A percentile compares a stretch with the other conserved stretches of the same genome.
Conservation (phyloP, 208 protist genomes). For the Crithidia brevicula region DNA sequence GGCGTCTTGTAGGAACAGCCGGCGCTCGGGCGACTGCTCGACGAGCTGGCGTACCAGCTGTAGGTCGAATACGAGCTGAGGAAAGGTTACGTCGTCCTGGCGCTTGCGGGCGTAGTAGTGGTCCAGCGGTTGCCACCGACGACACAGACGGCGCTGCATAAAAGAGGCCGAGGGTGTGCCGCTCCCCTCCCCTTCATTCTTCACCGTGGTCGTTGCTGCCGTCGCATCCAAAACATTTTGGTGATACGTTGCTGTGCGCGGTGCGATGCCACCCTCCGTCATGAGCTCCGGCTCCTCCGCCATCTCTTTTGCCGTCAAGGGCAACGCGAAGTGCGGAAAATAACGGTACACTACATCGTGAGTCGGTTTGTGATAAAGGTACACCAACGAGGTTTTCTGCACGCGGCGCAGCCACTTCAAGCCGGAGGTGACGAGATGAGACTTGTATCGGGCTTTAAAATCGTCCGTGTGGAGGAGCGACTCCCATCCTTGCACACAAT, state of each 20-base stretch:
- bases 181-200: background rate
- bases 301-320: slow-evolving; percentile 45
- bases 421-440: slow-evolving; percentile 28
- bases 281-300: slow-evolving; percentile 14
- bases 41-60: slow-evolving; percentile 52
- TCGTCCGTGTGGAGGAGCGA: slow-evolving; percentile 21
- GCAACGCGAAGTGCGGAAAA: slow-evolving; percentile 51
- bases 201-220: no score
- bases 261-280: background rate
- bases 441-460: slow-evolving; percentile 34
- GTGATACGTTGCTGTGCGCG: background rate
- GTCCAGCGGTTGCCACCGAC: slow-evolving; percentile 43
- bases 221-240: no score
- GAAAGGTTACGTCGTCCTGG: slow-evolving; percentile 20
- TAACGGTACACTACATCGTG: slow-evolving; percentile 33
- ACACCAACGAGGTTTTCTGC: slow-evolving; percentile 30
- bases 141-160: slow-evolving; percentile 8
- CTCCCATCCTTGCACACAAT: slow-evolving; percentile 42
- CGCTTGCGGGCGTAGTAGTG: slow-evolving; percentile 68
- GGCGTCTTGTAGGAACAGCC: slow-evolving; percentile 70
- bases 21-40: slow-evolving; percentile 56
- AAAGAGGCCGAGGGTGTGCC: no score
- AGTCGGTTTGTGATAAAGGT: slow-evolving; percentile 32
- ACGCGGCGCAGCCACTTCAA: slow-evolving; percentile 21
- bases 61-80: slow-evolving; percentile 52